These are phyloP conservation scores for Amanita exitialis DNA, from an alignment of 768 basidiomycete genomes.

Conservation along the genomic window DNA sequence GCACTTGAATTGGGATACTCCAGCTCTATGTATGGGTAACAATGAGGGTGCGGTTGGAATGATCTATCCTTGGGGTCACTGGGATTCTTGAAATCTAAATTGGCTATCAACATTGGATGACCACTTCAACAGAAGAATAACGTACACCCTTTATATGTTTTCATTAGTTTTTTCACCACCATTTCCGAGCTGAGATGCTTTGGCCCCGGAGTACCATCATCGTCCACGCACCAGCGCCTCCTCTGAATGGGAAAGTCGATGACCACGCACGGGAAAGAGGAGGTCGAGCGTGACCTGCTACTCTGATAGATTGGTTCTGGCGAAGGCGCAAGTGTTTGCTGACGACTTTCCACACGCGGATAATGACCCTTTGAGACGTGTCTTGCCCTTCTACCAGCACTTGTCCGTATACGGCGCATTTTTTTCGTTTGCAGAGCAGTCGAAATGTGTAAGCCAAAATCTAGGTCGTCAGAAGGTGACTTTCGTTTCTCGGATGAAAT, in stretches of 20 bases:
- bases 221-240: slow-evolving; percentile 40
- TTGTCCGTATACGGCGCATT: background rate
- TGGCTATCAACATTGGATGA: slow-evolving; percentile 12
- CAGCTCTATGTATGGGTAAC: slow-evolving; percentile 59
- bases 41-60: slow-evolving; percentile 51
- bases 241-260: slow-evolving; percentile 24
- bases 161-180: slow-evolving; percentile 53
- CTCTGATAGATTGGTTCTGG: slow-evolving; percentile 47
- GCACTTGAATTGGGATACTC: slow-evolving; percentile 72
- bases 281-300: slow-evolving; percentile 59
- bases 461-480: background rate
- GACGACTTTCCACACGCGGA: slow-evolving; percentile 36
- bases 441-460: background rate
- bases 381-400: slow-evolving; percentile 18
- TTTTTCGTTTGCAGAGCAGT: background rate
- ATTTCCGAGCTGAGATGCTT: slow-evolving; percentile 52
- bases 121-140: slow-evolving; percentile 6
- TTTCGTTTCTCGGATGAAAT: slow-evolving; percentile 4
- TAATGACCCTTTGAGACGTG: slow-evolving; percentile 23
- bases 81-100: slow-evolving; percentile 60
- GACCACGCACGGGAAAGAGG: slow-evolving; percentile 33
- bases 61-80: slow-evolving; percentile 49
- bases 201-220: slow-evolving; percentile 41
- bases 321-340: slow-evolving; percentile 28
- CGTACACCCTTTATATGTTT: slow-evolving; percentile 63